phyloP scores from a whole-genome alignment of 2,329 filamentous ascomycete species.

The Penicillium brevicompactum region DNA sequence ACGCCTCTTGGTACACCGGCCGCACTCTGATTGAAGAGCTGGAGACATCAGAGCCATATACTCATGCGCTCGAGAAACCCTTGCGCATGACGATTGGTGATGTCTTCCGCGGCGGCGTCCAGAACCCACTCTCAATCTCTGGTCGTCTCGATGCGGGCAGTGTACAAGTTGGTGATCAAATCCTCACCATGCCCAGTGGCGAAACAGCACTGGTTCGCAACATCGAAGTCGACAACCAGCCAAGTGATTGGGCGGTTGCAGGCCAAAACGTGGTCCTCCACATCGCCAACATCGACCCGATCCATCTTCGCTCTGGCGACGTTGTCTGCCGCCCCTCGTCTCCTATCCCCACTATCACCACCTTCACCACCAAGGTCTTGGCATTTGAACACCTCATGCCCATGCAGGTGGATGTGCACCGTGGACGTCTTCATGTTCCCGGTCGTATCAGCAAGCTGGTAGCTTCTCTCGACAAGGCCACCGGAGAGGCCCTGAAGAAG shows the following conservation, averaged over 20 bases:
- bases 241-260: slow-evolving; percentile 85
- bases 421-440: slow-evolving; percentile 77
- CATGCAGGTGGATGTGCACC: slow-evolving; percentile 85
- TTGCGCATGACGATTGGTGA: slow-evolving; percentile 86
- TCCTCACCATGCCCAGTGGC: slow-evolving; percentile 78
- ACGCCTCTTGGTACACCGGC: slow-evolving; percentile 77
- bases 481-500: slow-evolving; percentile 75
- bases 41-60: slow-evolving; percentile 75
- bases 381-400: slow-evolving; percentile 89
- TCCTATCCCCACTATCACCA: slow-evolving; percentile 70
- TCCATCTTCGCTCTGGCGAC: slow-evolving; percentile 80
- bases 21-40: slow-evolving; percentile 79
- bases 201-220: slow-evolving; percentile 81
- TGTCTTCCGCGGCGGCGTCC: slow-evolving; percentile 76
- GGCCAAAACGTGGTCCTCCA: slow-evolving; percentile 88
- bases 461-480: slow-evolving; percentile 76
- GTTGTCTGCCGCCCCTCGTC: slow-evolving; percentile 73
- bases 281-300: slow-evolving; percentile 78
- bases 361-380: slow-evolving; percentile 79
- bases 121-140: slow-evolving; percentile 80
- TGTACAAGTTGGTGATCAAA: slow-evolving; percentile 78
- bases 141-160: slow-evolving; percentile 84
- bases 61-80: slow-evolving; percentile 73
- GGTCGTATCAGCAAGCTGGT: slow-evolving; percentile 73
- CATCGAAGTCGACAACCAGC: slow-evolving; percentile 72